phyloP scores from a whole-genome alignment of 2,329 filamentous ascomycete genomes.

The Colletotrichum eremochloae region DNA sequence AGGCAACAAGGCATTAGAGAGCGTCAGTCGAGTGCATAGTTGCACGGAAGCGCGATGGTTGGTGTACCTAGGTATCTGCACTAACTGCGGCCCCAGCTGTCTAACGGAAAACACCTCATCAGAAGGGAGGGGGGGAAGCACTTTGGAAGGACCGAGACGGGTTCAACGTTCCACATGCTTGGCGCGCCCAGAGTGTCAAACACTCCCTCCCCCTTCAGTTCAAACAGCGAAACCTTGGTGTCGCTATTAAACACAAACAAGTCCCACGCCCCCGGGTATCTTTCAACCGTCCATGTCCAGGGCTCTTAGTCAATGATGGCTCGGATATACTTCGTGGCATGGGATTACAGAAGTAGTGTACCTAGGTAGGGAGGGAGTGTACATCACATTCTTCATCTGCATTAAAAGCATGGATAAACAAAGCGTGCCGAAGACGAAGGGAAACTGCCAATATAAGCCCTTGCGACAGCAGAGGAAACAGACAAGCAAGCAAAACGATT shows the following conservation, averaged over 20 bases:
- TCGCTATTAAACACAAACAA: slow-evolving; percentile 14
- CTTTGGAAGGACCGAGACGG: not conserved
- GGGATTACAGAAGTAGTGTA: not conserved
- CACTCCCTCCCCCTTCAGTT: not conserved
- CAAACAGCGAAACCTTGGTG: slow-evolving; percentile 15
- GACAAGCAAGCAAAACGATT: not conserved
- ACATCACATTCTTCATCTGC: not conserved
- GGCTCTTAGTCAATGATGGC: not conserved
- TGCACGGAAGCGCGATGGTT: not conserved
- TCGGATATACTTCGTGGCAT: not conserved
- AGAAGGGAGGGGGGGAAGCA: not conserved
- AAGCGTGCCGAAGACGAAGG: not conserved
- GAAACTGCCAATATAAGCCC: slow-evolving; percentile 6
- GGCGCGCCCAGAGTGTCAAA: slow-evolving; percentile 8
- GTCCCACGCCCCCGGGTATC: not conserved
- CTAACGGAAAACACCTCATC: slow-evolving; percentile 1
- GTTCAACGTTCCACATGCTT: not conserved
- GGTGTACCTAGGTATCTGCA: not conserved
- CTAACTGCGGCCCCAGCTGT: not conserved
- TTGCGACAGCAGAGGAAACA: not conserved
- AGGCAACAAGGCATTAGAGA: not conserved
- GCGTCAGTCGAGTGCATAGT: not conserved
- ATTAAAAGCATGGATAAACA: too few species aligned
- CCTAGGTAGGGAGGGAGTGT: not conserved
- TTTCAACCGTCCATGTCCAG: not conserved